Conservation (phyloP, 345 rosid genomes). For the Dipteronia dyeriana region DNA sequence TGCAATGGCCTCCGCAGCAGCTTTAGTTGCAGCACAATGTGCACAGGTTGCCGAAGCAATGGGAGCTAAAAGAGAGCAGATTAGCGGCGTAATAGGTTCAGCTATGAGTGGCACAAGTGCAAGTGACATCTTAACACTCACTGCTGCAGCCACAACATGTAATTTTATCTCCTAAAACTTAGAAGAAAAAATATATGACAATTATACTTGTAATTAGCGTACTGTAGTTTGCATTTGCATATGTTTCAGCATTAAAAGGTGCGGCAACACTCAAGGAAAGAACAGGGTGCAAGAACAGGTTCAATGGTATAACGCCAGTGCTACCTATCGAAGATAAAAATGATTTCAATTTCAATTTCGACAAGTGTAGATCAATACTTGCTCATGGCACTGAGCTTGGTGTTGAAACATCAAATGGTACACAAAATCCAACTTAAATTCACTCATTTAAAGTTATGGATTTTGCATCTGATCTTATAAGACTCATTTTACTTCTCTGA, state of each 20-base stretch:
- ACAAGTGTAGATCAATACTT: slow-evolving; percentile 55
- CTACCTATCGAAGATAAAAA: slow-evolving; percentile 66
- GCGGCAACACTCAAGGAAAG: slow-evolving; percentile 86
- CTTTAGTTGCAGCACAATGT: slow-evolving; percentile 83
- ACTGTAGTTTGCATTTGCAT: background rate
- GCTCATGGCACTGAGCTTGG: slow-evolving; percentile 74
- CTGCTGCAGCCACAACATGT: slow-evolving; percentile 89
- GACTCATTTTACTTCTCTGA: background rate
- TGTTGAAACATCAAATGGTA: slow-evolving; percentile 83
- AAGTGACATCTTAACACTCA: slow-evolving; percentile 80
- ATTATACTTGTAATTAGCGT: background rate
- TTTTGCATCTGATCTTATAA: background rate
- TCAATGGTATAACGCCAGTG: slow-evolving; percentile 55
- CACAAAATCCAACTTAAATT: background rate
- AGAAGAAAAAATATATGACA: background rate
- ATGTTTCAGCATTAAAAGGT: slow-evolving; percentile 67
- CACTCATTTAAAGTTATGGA: background rate
- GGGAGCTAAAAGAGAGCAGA: slow-evolving; percentile 84
- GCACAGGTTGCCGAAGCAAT: slow-evolving; percentile 80
- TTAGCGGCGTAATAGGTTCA: slow-evolving; percentile 61
- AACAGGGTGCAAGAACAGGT: slow-evolving; percentile 62
- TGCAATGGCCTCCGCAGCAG: slow-evolving; percentile 87
- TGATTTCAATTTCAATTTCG: slow-evolving; percentile 57
- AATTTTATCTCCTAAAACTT: no score
- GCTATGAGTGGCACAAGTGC: slow-evolving; percentile 72